These are phyloP conservation scores for Dryas drummondii DNA, from an alignment of 306 rosid species.

Conservation along the genomic window DNA sequence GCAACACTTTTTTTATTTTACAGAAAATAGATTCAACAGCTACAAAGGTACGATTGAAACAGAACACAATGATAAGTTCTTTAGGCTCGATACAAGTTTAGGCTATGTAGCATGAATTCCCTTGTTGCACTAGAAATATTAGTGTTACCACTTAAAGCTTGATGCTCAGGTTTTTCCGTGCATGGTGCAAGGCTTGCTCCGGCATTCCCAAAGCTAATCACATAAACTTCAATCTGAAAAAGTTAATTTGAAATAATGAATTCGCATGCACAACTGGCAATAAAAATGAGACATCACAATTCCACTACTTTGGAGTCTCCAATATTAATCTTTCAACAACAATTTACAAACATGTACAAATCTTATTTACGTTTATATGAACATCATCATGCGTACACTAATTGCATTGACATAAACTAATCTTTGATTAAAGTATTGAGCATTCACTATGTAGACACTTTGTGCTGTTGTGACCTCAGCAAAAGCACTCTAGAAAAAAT, in stretches of 20 bases:
- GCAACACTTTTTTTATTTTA: neutral
- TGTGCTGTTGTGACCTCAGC: neutral
- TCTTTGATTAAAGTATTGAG: conserved; percentile 3
- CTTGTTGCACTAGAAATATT: neutral
- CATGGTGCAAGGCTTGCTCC: conserved; percentile 1
- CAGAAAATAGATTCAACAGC: no score
- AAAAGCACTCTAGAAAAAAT: neutral
- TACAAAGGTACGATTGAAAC: neutral
- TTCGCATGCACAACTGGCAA: neutral
- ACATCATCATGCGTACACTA: neutral
- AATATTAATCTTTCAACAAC: conserved; percentile 13
- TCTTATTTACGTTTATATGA: neutral
- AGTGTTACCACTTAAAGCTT: neutral
- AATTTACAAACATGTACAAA: conserved; percentile 21
- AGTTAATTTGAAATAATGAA: neutral
- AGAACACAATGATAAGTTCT: neutral
- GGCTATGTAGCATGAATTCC: conserved; percentile 5
- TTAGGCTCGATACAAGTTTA: neutral
- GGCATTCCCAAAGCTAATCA: neutral
- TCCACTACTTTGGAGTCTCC: neutral
- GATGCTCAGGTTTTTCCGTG: neutral
- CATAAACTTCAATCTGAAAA: conserved; percentile 13
- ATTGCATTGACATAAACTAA: neutral
- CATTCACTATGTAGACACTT: neutral
- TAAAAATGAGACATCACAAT: neutral